Conservation (phyloP, 768 basidiomycete species). For the Trichaptum fuscoviolaceum region DNA sequence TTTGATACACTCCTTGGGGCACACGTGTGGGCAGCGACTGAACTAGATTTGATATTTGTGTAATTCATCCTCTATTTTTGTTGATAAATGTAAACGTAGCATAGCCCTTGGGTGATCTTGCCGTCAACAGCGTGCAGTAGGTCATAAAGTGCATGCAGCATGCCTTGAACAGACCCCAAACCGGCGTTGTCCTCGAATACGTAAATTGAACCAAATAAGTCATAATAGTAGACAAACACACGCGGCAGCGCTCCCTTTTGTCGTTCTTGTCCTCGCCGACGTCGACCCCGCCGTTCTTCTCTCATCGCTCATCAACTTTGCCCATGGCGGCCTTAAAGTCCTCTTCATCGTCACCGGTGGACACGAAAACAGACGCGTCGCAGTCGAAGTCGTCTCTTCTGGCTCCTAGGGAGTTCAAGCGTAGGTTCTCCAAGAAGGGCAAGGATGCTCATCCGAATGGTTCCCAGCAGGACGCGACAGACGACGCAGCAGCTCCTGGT, state of each 20-base stretch:
- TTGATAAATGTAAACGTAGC: background rate
- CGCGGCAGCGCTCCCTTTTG: constrained; percentile 1
- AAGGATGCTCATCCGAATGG: background rate
- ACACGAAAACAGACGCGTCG: constrained; percentile 1
- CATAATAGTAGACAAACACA: background rate
- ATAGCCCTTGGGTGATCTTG: background rate
- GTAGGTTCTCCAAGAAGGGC: constrained; percentile 1
- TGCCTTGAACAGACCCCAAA: background rate
- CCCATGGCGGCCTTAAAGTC: background rate
- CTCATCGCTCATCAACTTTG: background rate
- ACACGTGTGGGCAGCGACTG: background rate
- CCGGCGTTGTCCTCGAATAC: background rate
- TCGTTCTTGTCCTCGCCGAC: constrained; percentile 1
- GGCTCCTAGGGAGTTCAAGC: background rate
- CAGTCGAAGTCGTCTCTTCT: background rate
- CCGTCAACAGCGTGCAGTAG: too few relatives aligned
- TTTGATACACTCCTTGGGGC: background rate
- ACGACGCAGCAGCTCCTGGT: background rate
- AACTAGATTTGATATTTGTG: background rate
- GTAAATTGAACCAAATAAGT: background rate
- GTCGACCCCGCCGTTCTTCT: background rate
- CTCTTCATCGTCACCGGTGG: background rate
- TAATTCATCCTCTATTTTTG: background rate
- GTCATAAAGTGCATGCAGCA: background rate
- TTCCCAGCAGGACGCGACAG: background rate